Percentiles rank a stretch among this genome's conserved stretches.
These are phyloP conservation scores for Hericium alpestre DNA, from an alignment of 768 basidiomycete species.

Conservation along the genomic window DNA sequence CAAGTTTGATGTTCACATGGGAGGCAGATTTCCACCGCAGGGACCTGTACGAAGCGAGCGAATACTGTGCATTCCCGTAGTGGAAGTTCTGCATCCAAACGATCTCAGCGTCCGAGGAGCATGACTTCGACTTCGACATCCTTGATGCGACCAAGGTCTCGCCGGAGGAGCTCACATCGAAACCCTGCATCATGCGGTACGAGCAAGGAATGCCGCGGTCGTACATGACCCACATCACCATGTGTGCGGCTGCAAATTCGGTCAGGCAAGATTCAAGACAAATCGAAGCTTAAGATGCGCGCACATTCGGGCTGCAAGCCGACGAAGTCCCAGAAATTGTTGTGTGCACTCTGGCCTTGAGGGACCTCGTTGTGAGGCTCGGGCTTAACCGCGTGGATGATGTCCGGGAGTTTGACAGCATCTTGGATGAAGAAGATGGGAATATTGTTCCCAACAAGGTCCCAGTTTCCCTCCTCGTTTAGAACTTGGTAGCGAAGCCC, in stretches of 20 bases:
- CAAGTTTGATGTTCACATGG: no score
- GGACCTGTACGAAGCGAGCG: no score
- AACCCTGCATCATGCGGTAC: constrained; percentile 82
- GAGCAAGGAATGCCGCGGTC: constrained; percentile 81
- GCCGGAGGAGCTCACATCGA: no score
- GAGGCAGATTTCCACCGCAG: no score
- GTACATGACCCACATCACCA: constrained; percentile 79
- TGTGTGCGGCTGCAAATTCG: constrained; percentile 40
- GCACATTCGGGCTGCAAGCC: constrained; percentile 57
- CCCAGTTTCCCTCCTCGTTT: constrained; percentile 84
- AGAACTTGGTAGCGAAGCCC: constrained; percentile 78
- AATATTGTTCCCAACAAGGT: constrained; percentile 76
- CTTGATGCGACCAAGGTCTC: no score
- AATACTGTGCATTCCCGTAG: no score
- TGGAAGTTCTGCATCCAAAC: no score
- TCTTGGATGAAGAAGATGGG: constrained; percentile 79
- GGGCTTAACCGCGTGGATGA: constrained; percentile 77
- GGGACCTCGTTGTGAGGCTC: constrained; percentile 79
- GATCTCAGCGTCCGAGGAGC: no score
- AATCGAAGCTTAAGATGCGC: background rate
- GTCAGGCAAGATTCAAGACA: constrained; percentile 2
- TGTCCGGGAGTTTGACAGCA: constrained; percentile 76
- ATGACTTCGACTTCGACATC: no score
- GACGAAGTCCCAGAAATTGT: constrained; percentile 84
- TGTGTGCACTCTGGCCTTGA: constrained; percentile 59